Evolutionary conservation across 1,139 yeast species (phyloP), one percentile per base, ranked within the genome.

Genomic region (Taphrina deformans): DNA sequence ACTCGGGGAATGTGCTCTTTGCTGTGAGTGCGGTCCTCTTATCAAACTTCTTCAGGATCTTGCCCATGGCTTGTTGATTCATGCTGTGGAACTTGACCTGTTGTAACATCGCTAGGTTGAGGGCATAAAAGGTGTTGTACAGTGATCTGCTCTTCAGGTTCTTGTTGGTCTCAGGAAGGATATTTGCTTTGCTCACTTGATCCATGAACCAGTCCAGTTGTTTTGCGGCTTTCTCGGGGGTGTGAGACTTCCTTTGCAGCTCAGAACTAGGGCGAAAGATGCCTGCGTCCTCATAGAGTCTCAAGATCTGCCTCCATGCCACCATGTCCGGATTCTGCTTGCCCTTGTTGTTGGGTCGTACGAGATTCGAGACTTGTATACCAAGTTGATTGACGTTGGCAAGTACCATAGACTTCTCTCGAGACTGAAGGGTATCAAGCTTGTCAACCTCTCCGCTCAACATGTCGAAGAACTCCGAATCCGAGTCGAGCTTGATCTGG

Each of bases 31-130:
- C 78, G 0, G 93, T 87, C 70, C 84, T 87, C 73, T 87, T 87
- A 71, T 87, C 91, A 71, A 87, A 87, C 72, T 87, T 87, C 72
- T 87, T 87, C 70, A 87, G 76, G 68, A 87, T 87, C 73, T 87
- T 87, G 26, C 82, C 76, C 48, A 86, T 80, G 0, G 93, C 93
- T 56, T 83, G 80, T 29, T 83, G 78, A 72, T 87, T 87, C 66
- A 87, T 79, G 9, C 82, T 78, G 72, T 86, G 89, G 71, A 85
- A 87, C 69, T 84, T 83, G 41, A 85, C 77, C 7, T 85, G 81
- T 70, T 84, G 84, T 44, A 87, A 72, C 33, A 87, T 74, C 66
- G 83, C 83, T 53, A 78, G 76, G 73, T 87, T 87, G 71, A 86
- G 73, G 1, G 75, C 74, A 67, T 83, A 76, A 70, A 87, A 87